These are phyloP conservation scores for Apiotrichum sp. DNA, from an alignment of 1,284 basidiomycete species.

Conservation along the genomic window DNA sequence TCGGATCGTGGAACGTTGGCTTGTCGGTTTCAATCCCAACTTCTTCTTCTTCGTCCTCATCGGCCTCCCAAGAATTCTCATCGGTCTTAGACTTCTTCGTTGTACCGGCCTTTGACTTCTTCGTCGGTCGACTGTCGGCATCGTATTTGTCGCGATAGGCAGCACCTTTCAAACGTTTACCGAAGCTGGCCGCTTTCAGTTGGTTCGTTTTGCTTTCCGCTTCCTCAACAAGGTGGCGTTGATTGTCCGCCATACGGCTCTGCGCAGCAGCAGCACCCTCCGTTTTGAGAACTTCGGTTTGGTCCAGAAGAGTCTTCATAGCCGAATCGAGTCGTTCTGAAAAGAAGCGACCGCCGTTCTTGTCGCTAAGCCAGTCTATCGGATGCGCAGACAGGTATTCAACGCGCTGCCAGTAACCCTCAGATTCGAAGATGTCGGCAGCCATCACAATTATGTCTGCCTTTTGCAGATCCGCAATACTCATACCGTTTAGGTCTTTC, in stretches of 20 bases:
- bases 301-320: conserved; percentile 56
- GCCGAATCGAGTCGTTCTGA: conserved; percentile 65
- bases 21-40: conserved; percentile 16
- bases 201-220: conserved; percentile 35
- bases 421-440: conserved; percentile 73
- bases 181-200: conserved; percentile 37
- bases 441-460: conserved; percentile 86
- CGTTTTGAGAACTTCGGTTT: conserved; percentile 58
- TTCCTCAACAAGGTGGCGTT: conserved; percentile 23
- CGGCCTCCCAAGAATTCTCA: conserved; percentile 33
- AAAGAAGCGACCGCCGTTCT: conserved; percentile 75
- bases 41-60: conserved; percentile 26
- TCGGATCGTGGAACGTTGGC: conserved; percentile 26
- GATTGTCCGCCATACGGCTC: conserved; percentile 57
- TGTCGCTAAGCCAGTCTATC: conserved; percentile 37
- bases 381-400: conserved; percentile 54
- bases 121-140: conserved; percentile 44
- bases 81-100: not conserved
- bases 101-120: conserved; percentile 41
- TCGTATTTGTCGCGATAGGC: conserved; percentile 40
- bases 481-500: conserved; percentile 64
- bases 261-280: conserved; percentile 59
- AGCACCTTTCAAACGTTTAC: conserved; percentile 41
- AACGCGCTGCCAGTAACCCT: conserved; percentile 57
- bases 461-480: conserved; percentile 67